Evolutionary conservation across 2,329 filamentous ascomycete genomes (phyloP), one percentile per base, ranked within the genome.

Genomic region (Fusarium marasasianum): DNA sequence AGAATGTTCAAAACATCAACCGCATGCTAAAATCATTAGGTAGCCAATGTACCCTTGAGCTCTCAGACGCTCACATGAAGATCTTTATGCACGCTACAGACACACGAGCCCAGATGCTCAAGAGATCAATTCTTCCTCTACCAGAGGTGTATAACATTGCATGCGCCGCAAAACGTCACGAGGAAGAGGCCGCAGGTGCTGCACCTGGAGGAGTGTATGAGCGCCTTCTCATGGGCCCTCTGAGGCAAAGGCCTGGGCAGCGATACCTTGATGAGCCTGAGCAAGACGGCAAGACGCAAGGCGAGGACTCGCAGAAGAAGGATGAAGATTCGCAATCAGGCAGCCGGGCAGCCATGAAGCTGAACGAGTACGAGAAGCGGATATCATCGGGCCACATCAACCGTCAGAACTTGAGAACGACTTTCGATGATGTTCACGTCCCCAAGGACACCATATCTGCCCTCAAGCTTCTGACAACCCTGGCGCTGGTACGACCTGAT

Each of bases 401-500:
- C 79, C 90, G 94, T 12, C 87, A 91, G 53, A 93, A 93, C 77
- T 94, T 99, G 74, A 91, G 91, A 70, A 97, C 94, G 0, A 97
- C 94, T 0, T 99, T 98, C 80, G 87, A 90, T 31, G 93, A 98
- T 80, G 93, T 99, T 26, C 94, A 97, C 77, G 94, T 92, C 4
- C 91, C 95, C 0, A 83, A 87, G 1, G 94, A 95, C 69, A 98
- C 94, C 5, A 93, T 97, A 37, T 94, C 96, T 29, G 93, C 95
- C 3, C 87, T 99, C 62, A 95, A 96, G 80, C 94, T 94, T 10
- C 88, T 98, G 57, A 99, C 96, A 0, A 94, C 94, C 2, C 86
- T 99, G 24, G 96, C 95, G 1, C 87, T 99, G 10, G 87, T 94
- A 57, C 91, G 96, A 0, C 96, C 96, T 0, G 95, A 98, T 71